A percentile compares a stretch with the other conserved stretches of the same genome.
phyloP scores from a whole-genome alignment of 2,329 filamentous ascomycete genomes.

The Claviceps africana region DNA sequence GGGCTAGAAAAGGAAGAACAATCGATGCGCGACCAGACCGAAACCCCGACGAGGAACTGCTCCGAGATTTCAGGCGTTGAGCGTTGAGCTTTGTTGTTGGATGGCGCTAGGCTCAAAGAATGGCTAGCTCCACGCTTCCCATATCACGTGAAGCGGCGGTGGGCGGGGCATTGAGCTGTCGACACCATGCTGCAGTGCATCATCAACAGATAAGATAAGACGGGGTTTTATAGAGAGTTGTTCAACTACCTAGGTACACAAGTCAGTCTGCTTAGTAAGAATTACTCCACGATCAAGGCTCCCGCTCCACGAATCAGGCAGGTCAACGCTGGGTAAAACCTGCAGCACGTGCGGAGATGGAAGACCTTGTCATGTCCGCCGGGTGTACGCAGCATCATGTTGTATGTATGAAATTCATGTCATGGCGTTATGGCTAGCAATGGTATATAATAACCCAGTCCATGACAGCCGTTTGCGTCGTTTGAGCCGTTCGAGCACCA shows the following conservation, averaged over 20 bases:
- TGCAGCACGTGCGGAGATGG: too few species aligned
- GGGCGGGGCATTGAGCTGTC: neutral
- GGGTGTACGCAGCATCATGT: too few species aligned
- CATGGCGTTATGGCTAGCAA: conserved; percentile 10
- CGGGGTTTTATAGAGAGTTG: too few species aligned
- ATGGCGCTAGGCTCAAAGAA: conserved; percentile 16
- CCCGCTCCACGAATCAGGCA: too few species aligned
- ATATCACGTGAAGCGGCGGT: conserved; percentile 13
- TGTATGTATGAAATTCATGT: conserved; percentile 1
- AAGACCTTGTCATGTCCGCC: too few species aligned
- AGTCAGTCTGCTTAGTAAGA: too few species aligned
- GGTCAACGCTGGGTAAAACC: too few species aligned
- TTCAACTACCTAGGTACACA: too few species aligned
- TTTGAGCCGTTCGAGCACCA: too few species aligned
- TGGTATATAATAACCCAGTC: conserved; percentile 3
- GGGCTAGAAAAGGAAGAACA: conserved; percentile 16
- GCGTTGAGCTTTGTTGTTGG: conserved; percentile 28
- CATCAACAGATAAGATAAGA: too few species aligned
- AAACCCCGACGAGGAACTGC: neutral
- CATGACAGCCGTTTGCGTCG: conserved; percentile 9
- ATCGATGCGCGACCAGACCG: conserved; percentile 10
- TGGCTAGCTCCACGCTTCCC: conserved; percentile 12
- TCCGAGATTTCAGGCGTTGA: conserved; percentile 32
- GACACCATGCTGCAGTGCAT: too few species aligned
- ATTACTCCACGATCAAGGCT: too few species aligned